Percentiles rank a stretch among this genome's conserved stretches.
phyloP scores from a whole-genome alignment of 306 rosid species.

The Acacia acuminata region DNA sequence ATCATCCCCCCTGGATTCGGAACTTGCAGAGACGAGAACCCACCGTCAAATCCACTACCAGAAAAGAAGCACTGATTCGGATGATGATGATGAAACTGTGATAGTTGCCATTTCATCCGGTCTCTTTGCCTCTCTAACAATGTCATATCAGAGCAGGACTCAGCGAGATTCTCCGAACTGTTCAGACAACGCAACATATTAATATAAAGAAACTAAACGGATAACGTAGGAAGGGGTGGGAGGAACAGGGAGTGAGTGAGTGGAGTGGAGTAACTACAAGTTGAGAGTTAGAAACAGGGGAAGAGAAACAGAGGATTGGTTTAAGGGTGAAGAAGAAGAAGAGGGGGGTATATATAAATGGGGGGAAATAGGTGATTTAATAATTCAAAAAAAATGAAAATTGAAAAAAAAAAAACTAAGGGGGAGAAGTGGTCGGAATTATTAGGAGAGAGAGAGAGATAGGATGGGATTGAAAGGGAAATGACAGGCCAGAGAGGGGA shows the following conservation, averaged over 20 bases:
- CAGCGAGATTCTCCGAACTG: conserved; percentile 40
- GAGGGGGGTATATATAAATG: conserved; percentile 31
- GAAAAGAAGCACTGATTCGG: conserved; percentile 22
- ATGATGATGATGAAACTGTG: background rate
- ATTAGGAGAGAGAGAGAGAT: conserved; percentile 42
- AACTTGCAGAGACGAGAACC: conserved; percentile 27
- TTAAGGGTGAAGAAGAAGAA: conserved; percentile 24
- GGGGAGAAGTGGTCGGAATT: conserved; percentile 33
- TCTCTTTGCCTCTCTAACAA: conserved; percentile 55
- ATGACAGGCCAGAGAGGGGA: conserved; percentile 36
- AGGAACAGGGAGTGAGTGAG: too few relatives aligned
- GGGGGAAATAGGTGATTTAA: background rate
- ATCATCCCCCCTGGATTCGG: conserved; percentile 35
- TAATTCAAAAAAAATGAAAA: background rate
- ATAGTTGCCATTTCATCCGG: conserved; percentile 42
- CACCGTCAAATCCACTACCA: conserved; percentile 36
- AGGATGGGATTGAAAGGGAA: background rate
- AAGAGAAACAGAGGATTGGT: background rate
- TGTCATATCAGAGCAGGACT: conserved; percentile 42
- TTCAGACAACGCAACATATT: conserved; percentile 55
- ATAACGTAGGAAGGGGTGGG: too few relatives aligned
- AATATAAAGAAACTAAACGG: background rate
- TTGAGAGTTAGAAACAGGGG: background rate
- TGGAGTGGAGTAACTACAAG: too few relatives aligned
- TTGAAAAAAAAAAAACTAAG: background rate